phyloP scores from a whole-genome alignment of 2,329 filamentous ascomycete species.

The Scedosporium boydii region DNA sequence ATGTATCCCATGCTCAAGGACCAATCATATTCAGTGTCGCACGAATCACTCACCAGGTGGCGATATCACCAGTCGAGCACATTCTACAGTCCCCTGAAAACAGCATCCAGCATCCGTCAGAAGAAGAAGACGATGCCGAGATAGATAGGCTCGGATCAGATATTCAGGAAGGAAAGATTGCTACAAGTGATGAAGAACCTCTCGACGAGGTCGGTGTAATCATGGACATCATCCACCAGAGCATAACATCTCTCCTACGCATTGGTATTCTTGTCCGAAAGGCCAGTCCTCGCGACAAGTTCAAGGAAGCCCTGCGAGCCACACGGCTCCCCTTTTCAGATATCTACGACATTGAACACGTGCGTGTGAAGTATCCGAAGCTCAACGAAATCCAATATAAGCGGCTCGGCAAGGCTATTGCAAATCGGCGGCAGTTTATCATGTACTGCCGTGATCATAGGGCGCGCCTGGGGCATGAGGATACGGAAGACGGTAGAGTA shows the following conservation, averaged over 20 bases:
- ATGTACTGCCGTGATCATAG: constrained; percentile 8
- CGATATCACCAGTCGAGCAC: too few relatives aligned
- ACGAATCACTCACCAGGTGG: too few relatives aligned
- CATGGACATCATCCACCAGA: constrained; percentile 4
- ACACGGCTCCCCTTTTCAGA: background rate
- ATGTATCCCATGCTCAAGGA: background rate
- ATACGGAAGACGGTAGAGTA: background rate
- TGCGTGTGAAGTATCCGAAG: constrained; percentile 5
- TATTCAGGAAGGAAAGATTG: too few relatives aligned
- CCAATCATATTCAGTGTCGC: too few relatives aligned
- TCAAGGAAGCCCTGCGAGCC: constrained; percentile 6
- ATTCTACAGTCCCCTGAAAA: background rate
- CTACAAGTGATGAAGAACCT: background rate
- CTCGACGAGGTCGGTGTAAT: background rate
- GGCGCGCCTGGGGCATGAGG: background rate
- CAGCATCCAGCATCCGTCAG: too few relatives aligned
- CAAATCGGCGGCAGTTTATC: constrained; percentile 10
- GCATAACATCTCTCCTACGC: constrained; percentile 8
- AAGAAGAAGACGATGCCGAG: background rate
- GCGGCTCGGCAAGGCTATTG: constrained; percentile 8
- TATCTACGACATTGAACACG: constrained; percentile 6
- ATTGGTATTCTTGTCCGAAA: constrained; percentile 8
- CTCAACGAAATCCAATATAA: background rate
- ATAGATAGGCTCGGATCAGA: background rate
- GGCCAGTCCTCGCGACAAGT: constrained; percentile 1